Percentiles rank a stretch among this genome's conserved stretches.
Evolutionary conservation across 1,284 basidiomycete species (phyloP).

Genomic region (Fomitopsis schrenkii): DNA sequence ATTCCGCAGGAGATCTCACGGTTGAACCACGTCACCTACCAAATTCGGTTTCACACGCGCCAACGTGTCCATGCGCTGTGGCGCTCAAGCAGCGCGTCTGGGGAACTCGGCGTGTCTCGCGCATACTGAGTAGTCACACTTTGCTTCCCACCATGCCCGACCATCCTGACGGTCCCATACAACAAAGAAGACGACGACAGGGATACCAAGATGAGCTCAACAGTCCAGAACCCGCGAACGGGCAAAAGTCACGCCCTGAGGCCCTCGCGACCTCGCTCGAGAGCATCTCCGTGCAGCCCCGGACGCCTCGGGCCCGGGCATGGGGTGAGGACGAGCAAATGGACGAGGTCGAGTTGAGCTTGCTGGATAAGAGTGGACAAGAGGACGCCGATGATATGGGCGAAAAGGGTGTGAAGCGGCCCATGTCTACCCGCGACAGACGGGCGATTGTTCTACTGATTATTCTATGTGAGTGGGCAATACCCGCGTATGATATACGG

Average conservation of each 20-base stretch:
- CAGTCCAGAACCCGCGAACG: slow-evolving; percentile 2
- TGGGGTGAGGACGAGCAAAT: slow-evolving; percentile 31
- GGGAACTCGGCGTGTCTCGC: neutral
- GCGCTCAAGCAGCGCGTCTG: neutral
- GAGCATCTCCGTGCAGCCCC: slow-evolving; percentile 61
- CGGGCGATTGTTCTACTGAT: slow-evolving; percentile 84
- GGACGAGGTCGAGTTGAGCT: slow-evolving; percentile 61
- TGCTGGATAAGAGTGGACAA: slow-evolving; percentile 55
- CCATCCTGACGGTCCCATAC: neutral
- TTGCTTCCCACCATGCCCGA: slow-evolving; percentile 1
- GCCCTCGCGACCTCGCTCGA: slow-evolving; percentile 48
- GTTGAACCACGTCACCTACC: neutral
- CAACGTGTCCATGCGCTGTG: neutral
- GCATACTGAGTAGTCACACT: neutral
- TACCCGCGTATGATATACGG: neutral
- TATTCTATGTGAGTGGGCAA: slow-evolving; percentile 72
- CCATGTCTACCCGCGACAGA: slow-evolving; percentile 74
- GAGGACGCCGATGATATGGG: slow-evolving; percentile 30
- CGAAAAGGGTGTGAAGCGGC: slow-evolving; percentile 35
- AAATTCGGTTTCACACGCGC: neutral
- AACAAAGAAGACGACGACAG: slow-evolving; percentile 7
- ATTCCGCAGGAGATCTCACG: too few relatives aligned
- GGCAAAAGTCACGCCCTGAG: slow-evolving; percentile 15
- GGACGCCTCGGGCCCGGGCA: slow-evolving; percentile 40
- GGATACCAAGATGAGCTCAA: neutral